Conservation (phyloP, 768 basidiomycete genomes). For the Tylopilus rubrobrunneus region DNA sequence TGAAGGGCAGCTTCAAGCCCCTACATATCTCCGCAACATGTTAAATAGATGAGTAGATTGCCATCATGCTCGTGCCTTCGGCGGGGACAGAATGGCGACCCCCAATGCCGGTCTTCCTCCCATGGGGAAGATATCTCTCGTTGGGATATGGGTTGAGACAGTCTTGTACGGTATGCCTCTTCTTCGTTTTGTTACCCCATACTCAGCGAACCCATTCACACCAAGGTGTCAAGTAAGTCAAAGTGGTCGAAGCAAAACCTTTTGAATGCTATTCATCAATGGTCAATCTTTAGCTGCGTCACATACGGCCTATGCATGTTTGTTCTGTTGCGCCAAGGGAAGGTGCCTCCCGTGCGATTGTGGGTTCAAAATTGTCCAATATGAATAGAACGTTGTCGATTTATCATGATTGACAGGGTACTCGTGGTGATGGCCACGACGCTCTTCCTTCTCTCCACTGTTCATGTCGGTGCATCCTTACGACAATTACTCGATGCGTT, state of each 20-base stretch:
- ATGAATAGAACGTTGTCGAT: not conserved
- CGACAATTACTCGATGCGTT: not conserved
- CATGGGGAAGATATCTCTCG: not conserved
- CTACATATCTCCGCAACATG: not conserved
- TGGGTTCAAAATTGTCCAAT: not conserved
- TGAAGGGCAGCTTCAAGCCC: no score
- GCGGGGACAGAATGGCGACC: not conserved
- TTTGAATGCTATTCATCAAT: not conserved
- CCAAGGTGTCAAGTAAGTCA: not conserved
- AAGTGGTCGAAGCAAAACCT: no score
- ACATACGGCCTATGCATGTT: not conserved
- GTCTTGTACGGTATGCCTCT: not conserved
- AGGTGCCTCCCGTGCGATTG: not conserved
- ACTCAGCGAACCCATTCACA: no score
- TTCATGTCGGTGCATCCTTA: not conserved
- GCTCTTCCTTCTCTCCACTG: not conserved
- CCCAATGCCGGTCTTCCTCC: not conserved
- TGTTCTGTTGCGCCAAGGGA: not conserved
- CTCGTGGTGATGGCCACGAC: not conserved
- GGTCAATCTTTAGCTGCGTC: not conserved
- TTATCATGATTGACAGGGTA: not conserved
- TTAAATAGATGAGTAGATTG: not conserved
- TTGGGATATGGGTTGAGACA: not conserved
- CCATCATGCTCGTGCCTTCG: no score
- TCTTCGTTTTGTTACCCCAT: not conserved